A percentile compares a stretch with the other conserved stretches of the same genome.
Evolutionary conservation across 2,329 filamentous ascomycete genomes (phyloP).

Genomic region (Aspergillus bombycis): DNA sequence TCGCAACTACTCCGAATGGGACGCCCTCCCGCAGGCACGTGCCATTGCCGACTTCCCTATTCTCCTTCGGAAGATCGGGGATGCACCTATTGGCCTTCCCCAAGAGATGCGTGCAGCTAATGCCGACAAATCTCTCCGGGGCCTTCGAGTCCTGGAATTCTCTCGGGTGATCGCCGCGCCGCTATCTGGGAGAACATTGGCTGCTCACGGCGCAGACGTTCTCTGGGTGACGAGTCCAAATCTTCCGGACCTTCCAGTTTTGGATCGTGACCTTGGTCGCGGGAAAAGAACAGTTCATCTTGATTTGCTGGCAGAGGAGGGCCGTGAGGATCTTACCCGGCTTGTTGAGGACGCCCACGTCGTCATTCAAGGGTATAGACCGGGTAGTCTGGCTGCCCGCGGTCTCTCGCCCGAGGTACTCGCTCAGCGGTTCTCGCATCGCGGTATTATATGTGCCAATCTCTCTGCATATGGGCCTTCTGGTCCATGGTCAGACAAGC

Average conservation of each 20-base stretch:
- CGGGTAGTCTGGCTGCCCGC: conserved; percentile 49
- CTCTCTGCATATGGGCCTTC: conserved; percentile 57
- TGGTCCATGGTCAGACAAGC: conserved; percentile 50
- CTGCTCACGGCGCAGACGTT: conserved; percentile 46
- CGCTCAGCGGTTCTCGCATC: conserved; percentile 39
- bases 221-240: conserved; percentile 44
- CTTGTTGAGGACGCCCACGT: conserved; percentile 46
- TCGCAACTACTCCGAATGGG: conserved; percentile 57
- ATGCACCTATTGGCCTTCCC: conserved; percentile 14
- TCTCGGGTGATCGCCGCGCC: conserved; percentile 46
- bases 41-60: conserved; percentile 54
- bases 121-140: conserved; percentile 39
- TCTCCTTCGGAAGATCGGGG: conserved; percentile 39
- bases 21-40: conserved; percentile 50
- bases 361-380: conserved; percentile 53
- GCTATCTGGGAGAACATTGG: conserved; percentile 40
- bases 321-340: conserved; percentile 26
- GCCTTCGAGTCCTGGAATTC: conserved; percentile 45
- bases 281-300: conserved; percentile 44
- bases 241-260: conserved; percentile 37
- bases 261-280: conserved; percentile 42
- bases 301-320: conserved; percentile 33
- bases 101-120: conserved; percentile 16
- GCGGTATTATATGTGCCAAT: conserved; percentile 53
- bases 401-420: conserved; percentile 48